Conservation (phyloP, 495 filamentous ascomycete genomes). For the Penicillium flavigenum region DNA sequence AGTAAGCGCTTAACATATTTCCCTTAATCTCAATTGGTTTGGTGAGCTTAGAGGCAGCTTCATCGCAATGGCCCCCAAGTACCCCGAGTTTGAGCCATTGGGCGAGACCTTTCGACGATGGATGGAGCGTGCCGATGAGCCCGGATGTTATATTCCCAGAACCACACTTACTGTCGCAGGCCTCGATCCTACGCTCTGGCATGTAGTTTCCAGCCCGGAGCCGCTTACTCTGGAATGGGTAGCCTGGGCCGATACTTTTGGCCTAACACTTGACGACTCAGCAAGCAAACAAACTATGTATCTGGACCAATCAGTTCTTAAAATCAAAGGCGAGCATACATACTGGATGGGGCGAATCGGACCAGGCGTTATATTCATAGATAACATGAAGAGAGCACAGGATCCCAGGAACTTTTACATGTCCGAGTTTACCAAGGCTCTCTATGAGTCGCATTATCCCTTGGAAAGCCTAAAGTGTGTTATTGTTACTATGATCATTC, state of each 20-base stretch:
- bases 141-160: neutral
- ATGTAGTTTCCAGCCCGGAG: too few species aligned
- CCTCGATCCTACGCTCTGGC: neutral
- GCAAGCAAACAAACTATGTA: neutral
- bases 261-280: neutral
- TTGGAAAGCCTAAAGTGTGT: neutral
- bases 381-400: neutral
- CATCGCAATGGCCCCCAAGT: neutral
- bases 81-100: neutral
- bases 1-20: neutral
- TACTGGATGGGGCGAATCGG: neutral
- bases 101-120: neutral
- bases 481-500: neutral
- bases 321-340: neutral
- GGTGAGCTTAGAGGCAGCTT: neutral
- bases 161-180: neutral
- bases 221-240: neutral
- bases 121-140: neutral
- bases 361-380: constrained; percentile 4
- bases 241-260: neutral
- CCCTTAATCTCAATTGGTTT: neutral
- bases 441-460: constrained; percentile 2
- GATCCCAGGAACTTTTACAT: neutral
- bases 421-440: neutral
- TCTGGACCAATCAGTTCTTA: neutral